phyloP scores from a whole-genome alignment of 139 green algal species.

The Chlamydomonas sphaeroides region DNA sequence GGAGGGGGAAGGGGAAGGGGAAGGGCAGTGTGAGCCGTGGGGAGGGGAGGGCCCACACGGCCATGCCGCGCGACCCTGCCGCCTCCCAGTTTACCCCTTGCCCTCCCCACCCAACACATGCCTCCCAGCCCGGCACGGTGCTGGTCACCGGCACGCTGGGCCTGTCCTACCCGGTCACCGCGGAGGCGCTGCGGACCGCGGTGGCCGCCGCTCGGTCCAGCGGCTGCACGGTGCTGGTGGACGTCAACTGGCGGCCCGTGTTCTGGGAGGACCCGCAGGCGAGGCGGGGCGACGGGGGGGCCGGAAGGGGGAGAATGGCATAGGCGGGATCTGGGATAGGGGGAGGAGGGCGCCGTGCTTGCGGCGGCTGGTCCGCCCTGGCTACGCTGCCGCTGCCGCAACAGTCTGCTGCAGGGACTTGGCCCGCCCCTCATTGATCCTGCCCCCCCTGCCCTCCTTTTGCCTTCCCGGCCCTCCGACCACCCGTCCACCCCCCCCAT shows the following conservation, averaged over 20 bases:
- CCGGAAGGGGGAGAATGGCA: conserved; percentile 14
- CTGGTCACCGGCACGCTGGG: conserved; percentile 88
- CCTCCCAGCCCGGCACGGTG: conserved; percentile 63
- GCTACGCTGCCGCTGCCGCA: too few species aligned
- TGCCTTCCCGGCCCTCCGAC: too few species aligned
- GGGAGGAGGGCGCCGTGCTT: too few species aligned
- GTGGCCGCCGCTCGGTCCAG: conserved; percentile 51
- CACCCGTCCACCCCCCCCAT: background rate
- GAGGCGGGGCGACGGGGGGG: conserved; percentile 39
- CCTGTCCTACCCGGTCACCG: conserved; percentile 73
- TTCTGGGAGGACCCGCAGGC: conserved; percentile 77
- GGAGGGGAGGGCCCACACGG: too few species aligned
- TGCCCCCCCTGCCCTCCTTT: too few species aligned
- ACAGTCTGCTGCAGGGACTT: too few species aligned
- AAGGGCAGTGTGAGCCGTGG: background rate
- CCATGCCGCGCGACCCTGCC: too few species aligned
- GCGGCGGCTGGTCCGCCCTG: too few species aligned
- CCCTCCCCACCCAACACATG: too few species aligned
- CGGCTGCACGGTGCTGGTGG: conserved; percentile 71
- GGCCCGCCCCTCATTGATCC: too few species aligned
- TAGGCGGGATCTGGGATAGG: background rate
- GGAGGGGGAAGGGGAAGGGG: background rate
- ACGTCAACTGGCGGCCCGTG: conserved; percentile 94
- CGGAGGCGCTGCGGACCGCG: conserved; percentile 65
- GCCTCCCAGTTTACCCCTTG: too few species aligned